Conservation (phyloP, 2,329 filamentous ascomycete species). For the Microdochium trichocladiopsis region DNA sequence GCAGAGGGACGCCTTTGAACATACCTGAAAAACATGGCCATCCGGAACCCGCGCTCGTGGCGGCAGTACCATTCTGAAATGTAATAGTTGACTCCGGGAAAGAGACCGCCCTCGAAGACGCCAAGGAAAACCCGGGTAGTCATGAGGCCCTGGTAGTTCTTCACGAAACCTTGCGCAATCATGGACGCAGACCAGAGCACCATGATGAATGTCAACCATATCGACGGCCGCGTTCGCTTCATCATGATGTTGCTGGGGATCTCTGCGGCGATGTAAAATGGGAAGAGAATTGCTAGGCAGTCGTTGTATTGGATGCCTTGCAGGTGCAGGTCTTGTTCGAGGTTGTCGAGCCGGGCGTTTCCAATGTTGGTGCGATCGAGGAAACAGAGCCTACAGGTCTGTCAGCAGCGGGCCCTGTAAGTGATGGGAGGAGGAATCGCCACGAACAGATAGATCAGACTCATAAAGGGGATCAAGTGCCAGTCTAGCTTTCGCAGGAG, state of each 20-base stretch:
- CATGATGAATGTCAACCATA: constrained; percentile 61
- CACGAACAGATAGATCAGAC: constrained; percentile 46
- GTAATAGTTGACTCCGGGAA: constrained; percentile 55
- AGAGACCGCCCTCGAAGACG: constrained; percentile 48
- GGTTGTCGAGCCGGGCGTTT: constrained; percentile 27
- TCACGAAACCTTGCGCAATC: constrained; percentile 15
- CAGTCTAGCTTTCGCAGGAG: constrained; percentile 46
- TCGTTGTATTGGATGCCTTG: constrained; percentile 55
- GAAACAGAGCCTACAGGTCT: constrained; percentile 33
- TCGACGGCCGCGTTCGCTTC: constrained; percentile 50
- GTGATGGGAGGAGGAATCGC: background rate
- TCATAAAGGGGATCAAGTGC: constrained; percentile 51
- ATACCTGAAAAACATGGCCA: constrained; percentile 53
- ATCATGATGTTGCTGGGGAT: constrained; percentile 54
- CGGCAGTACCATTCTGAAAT: constrained; percentile 53
- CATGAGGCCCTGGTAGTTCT: constrained; percentile 22
- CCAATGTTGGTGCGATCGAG: constrained; percentile 43
- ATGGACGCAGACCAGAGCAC: constrained; percentile 25
- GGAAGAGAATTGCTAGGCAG: constrained; percentile 52
- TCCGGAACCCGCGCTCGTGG: constrained; percentile 53
- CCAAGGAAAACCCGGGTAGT: constrained; percentile 38
- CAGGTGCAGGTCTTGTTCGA: constrained; percentile 35
- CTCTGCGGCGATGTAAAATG: constrained; percentile 57
- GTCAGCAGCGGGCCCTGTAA: background rate
- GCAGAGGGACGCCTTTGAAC: too few species aligned